Evolutionary conservation across 2,329 filamentous ascomycete genomes (phyloP), one percentile per base, ranked within the genome.

Genomic region (Diaporthe sp.): DNA sequence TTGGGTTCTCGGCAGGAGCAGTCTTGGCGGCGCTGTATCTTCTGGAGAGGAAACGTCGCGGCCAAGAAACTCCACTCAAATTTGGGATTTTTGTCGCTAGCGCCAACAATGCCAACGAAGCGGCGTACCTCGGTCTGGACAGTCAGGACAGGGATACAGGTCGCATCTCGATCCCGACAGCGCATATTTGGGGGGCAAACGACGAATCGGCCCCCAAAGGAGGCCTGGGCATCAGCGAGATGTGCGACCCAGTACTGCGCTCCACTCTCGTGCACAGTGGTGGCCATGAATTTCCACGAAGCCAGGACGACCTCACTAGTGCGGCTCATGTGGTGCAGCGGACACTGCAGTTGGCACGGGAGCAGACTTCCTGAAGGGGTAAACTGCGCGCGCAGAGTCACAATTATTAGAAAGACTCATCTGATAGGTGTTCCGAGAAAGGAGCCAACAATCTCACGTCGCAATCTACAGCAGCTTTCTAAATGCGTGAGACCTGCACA

Each of bases 81-180:
- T 65, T 25, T 28, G 60, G 17, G n/a, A 65, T 65, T 25, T 65
- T 65, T 31, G 60, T 65, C 6, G 60, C 19, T 34, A 57, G 53
- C 28, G 53, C 53, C 28, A 34, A 31, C 39, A 65, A 19, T n/a
- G 39, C 39, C 13, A 28, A 44, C 28, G 60, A 65, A 28, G 10
- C 8, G 60, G 37, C 22, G 4, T 65, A 65, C 22, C 60, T 65
- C 42, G 60, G 60, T 19, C 25, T 46, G 12, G 39, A 65, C n/a
- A n/a, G 6, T 4, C 39, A 44, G 39, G 10, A 46, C 22, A 17
- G 6, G 22, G 28, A 8, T 4, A 31, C 28, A 19, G 53, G 28
- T 19, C 28, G 53, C 28, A 44, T 44, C 60, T 31, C 37, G 22
- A 44, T 65, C 31, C 60, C n/a, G 13, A 65, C 22, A 3, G 60